Evolutionary conservation across 345 rosid genomes (phyloP).

Genomic region (Linum lewisii): DNA sequence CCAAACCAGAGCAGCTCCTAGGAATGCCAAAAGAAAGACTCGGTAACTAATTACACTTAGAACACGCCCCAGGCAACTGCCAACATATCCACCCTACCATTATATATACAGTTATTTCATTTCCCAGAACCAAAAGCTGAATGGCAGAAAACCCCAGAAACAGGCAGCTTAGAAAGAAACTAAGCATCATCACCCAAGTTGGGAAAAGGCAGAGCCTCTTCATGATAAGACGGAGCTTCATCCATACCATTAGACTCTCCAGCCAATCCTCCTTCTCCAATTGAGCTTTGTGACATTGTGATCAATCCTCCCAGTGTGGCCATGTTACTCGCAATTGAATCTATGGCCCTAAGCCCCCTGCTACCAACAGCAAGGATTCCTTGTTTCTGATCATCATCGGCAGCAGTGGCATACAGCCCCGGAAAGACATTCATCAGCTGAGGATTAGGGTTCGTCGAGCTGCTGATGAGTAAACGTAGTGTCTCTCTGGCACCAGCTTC

Average conservation of each 20-base stretch:
- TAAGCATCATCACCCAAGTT: conserved; percentile 16
- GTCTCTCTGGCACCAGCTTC: conserved; percentile 97
- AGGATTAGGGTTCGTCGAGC: conserved; percentile 45
- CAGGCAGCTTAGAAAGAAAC: background rate
- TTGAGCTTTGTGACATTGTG: conserved; percentile 25
- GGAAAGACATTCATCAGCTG: conserved; percentile 44
- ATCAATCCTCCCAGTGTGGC: conserved; percentile 38
- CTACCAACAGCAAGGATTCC: conserved; percentile 36
- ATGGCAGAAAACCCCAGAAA: background rate
- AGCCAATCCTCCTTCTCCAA: background rate
- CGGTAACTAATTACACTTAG: background rate
- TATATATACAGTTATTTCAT: background rate
- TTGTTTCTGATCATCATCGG: conserved; percentile 26
- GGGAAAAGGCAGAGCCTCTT: conserved; percentile 1
- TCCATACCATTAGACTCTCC: conserved; percentile 15
- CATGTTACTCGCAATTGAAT: conserved; percentile 27
- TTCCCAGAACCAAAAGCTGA: background rate
- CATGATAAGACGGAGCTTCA: conserved; percentile 18
- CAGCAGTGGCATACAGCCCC: conserved; percentile 21
- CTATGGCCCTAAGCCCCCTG: conserved; percentile 49
- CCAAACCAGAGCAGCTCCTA: background rate
- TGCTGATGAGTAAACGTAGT: conserved; percentile 58
- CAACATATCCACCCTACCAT: background rate
- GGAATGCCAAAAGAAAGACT: background rate
- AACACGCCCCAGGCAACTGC: background rate